Base-by-base conservation (phyloP, 1,284 basidiomycete species). In the Sphaerobolus stellatus region DNA sequence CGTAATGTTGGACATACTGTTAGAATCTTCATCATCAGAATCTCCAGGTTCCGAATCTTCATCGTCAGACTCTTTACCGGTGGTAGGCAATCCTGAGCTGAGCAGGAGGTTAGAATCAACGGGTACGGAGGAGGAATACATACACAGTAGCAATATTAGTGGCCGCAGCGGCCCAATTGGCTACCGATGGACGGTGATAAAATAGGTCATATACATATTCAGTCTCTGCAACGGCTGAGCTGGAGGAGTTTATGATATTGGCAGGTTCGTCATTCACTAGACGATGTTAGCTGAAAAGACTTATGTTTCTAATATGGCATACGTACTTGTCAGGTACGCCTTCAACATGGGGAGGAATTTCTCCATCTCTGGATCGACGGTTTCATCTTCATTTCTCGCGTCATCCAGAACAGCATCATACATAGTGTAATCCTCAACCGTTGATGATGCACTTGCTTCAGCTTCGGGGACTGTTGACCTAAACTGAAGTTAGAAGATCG, bases 201-300 rank as follows among this genome's bases (percentile, higher is more conserved):
- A 90, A 90, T 16, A 90, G 79, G 62, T 90, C 88, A 79, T 83
- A 90, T 25, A 90, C 88, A 62, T 88, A 90, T 59, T 90, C 88
- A 36, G 75, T 74, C 16, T 71, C 71, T 47, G 51, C n/a, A 13
- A 28, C 34, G 18, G 45, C 48, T 52, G 40, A 24, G 31, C 46
- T 29, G 43, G 50, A 44, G 34, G n/a, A 5, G 47, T 22, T 13
- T 22, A 33, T 14, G 59, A 54, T 45, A 59, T 58, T 31, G 61
- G 60, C 22, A 44, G 41, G 28, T 31, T 28, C 18, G 44, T 25
- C 25, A 46, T 33, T 31, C 50, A 41, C 28, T 18, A n/a, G 25
- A 29, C 24, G 20, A 33, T 31, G 7, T 24, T 7, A 49, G 47
- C 29, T 34, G 13, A 40, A n/a, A 25, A 58, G 45, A 46, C 31